Evolutionary conservation across 345 rosid genomes (phyloP), one percentile per base, ranked within the genome.

Genomic region (Boechera divaricarpa): DNA sequence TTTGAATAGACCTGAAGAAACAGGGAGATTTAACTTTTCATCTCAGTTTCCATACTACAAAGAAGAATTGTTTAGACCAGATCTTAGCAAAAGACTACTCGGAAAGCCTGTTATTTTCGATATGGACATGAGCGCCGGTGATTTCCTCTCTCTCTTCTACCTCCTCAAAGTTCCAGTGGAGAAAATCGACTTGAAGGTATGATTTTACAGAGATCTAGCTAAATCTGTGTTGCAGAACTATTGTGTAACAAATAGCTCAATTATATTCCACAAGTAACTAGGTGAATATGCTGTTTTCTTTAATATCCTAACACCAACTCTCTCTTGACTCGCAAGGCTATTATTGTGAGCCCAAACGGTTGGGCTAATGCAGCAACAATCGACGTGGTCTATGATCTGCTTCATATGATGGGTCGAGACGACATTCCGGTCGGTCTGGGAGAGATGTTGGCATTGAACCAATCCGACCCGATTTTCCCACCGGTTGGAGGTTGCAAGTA

Each of bases 391-490:
- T 94, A 94, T 53, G 98, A 94, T 75, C 68, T 94, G 36, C 86
- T 92, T 75, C 98, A 94, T 76, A 94, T 94, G 98, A 94, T 94
- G 98, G 97, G 98, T 35, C 96, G 98, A 0, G 97, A 94, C 5
- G 97, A 94, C 82, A 89, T 94, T 72, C 97, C 87, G 0, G 90
- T 94, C 10, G 98, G 95, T 63, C 70, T 92, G 5, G 98, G 98
- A 64, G 84, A 87, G n/a, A 44, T 87, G 18, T 86, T 81, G 67
- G 91, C 93, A 18, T 56, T 78, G 78, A 92, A 90, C 79, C 97
- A 94, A 77, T 79, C 97, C 3, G 90, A 92, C 73, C 71, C 79
- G 7, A 35, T 35, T 21, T 63, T 64, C 62, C 38, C 87, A 54
- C 31, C 76, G 26, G 97, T 89, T 72, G 97, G 97, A 71, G 89